A percentile compares a stretch with the other conserved stretches of the same genome.
These are phyloP conservation scores for Mycosphaerelloides madeirae DNA, from an alignment of 2,329 filamentous ascomycete genomes.

Conservation along the genomic window DNA sequence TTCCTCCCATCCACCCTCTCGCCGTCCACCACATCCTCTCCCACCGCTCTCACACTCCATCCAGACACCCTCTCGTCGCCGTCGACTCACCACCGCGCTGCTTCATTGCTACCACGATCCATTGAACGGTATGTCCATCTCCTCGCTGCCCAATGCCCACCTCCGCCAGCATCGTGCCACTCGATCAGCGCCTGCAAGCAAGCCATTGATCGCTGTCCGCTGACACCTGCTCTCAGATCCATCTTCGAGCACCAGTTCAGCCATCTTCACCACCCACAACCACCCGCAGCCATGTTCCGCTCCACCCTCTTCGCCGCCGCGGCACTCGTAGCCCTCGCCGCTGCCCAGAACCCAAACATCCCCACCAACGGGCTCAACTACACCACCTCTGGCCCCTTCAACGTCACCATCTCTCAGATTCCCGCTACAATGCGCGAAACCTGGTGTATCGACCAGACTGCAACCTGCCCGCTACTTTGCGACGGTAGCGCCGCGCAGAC, in stretches of 20 bases:
- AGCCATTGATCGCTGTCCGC: not conserved
- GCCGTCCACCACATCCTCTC: too few species aligned
- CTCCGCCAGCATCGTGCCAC: not conserved
- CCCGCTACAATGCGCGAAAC: conserved; percentile 33
- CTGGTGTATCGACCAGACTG: conserved; percentile 57
- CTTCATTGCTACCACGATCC: too few species aligned
- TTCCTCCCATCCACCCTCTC: too few species aligned
- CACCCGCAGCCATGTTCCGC: conserved; percentile 43
- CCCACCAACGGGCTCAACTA: too few species aligned
- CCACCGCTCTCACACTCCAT: too few species aligned
- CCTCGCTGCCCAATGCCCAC: not conserved
- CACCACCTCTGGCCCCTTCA: conserved; percentile 34
- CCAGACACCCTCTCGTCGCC: too few species aligned
- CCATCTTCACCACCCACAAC: conserved; percentile 16
- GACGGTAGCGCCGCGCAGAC: conserved; percentile 40
- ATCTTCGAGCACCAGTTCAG: conserved; percentile 5
- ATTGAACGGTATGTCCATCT: too few species aligned
- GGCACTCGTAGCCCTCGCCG: conserved; percentile 43
- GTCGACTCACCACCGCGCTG: too few species aligned
- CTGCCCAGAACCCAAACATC: conserved; percentile 47
- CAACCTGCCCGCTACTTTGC: conserved; percentile 59
- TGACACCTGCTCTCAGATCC: conserved; percentile 5
- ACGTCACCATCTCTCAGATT: conserved; percentile 42
- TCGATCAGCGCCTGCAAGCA: not conserved
- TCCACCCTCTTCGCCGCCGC: conserved; percentile 44